A percentile compares a stretch with the other conserved stretches of the same genome.
Conservation (phyloP, 2,329 filamentous ascomycete genomes). For the Colletotrichum sp. region DNA sequence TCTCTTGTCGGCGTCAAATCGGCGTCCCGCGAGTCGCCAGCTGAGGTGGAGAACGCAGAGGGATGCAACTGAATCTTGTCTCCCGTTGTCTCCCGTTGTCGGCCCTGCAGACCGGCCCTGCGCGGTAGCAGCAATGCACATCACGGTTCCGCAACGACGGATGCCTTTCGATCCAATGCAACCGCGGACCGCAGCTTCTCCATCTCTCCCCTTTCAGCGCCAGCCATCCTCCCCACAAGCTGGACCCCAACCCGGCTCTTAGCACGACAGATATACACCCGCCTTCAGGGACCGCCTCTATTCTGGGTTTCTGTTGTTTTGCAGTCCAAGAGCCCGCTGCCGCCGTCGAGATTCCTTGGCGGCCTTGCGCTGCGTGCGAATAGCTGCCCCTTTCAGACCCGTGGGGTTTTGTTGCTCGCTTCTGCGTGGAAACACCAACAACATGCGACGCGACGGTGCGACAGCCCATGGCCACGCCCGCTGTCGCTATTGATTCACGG, state of each 20-base stretch:
- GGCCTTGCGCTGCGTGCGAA: background rate
- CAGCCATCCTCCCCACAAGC: background rate
- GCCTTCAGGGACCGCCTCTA: background rate
- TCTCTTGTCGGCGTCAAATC: background rate
- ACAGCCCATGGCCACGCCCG: background rate
- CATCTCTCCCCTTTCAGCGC: background rate
- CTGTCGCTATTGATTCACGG: background rate
- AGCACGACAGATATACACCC: background rate
- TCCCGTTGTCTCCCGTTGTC: background rate
- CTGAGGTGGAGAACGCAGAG: background rate
- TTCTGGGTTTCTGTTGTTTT: background rate
- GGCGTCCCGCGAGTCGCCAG: background rate
- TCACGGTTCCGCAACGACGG: conserved; percentile 1
- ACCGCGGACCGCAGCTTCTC: background rate
- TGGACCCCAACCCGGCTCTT: background rate
- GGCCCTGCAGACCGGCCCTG: background rate
- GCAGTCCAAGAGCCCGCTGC: background rate
- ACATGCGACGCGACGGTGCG: background rate
- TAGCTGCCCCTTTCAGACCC: background rate
- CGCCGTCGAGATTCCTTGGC: background rate
- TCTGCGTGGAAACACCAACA: background rate
- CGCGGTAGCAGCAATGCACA: background rate
- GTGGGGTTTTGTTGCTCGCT: background rate
- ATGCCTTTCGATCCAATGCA: conserved; percentile 2
- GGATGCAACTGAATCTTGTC: background rate